A percentile compares a stretch with the other conserved stretches of the same genome.
Evolutionary conservation across 202 grass and related monocot genomes (phyloP).

Genomic region (Zizania palustris): DNA sequence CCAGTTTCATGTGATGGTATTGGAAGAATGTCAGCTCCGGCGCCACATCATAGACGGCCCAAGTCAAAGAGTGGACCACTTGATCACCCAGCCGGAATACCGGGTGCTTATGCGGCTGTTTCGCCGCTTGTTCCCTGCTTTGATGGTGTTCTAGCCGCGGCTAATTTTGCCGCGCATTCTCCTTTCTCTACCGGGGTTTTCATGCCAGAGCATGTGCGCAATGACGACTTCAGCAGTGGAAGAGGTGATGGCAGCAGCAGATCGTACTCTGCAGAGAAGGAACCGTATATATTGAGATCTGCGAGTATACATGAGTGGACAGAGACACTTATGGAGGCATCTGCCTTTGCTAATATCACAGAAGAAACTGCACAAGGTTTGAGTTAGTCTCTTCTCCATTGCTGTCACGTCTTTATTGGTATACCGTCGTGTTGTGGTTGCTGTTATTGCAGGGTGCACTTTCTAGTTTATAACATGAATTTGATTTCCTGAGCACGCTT

Average conservation of each 20-base stretch:
- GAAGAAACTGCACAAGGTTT: conserved; percentile 62
- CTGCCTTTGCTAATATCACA: conserved; percentile 72
- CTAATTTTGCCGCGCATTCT: conserved; percentile 62
- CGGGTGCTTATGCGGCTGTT: conserved; percentile 51
- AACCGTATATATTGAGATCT: conserved; percentile 72
- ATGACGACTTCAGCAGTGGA: conserved; percentile 50
- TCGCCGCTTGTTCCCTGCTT: conserved; percentile 72
- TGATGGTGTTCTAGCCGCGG: conserved; percentile 52
- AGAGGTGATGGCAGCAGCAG: conserved; percentile 56
- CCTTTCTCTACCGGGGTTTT: conserved; percentile 88
- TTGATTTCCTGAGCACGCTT: conserved; percentile 2
- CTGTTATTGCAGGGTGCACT: not conserved
- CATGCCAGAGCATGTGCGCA: conserved; percentile 57
- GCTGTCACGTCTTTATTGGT: conserved; percentile 10
- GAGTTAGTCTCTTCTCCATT: conserved; percentile 9
- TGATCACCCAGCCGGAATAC: conserved; percentile 57
- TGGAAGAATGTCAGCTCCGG: conserved; percentile 57
- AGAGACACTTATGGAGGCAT: conserved; percentile 88
- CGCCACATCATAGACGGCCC: conserved; percentile 72
- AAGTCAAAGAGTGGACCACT: conserved; percentile 97
- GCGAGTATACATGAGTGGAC: conserved; percentile 80
- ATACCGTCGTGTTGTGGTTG: not conserved
- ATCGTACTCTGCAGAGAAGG: conserved; percentile 59
- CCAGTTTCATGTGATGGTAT: conserved; percentile 68
- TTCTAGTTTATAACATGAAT: not conserved